Evolutionary conservation across 2,329 filamentous ascomycete species (phyloP).

Genomic region (Cladosporium sp.): DNA sequence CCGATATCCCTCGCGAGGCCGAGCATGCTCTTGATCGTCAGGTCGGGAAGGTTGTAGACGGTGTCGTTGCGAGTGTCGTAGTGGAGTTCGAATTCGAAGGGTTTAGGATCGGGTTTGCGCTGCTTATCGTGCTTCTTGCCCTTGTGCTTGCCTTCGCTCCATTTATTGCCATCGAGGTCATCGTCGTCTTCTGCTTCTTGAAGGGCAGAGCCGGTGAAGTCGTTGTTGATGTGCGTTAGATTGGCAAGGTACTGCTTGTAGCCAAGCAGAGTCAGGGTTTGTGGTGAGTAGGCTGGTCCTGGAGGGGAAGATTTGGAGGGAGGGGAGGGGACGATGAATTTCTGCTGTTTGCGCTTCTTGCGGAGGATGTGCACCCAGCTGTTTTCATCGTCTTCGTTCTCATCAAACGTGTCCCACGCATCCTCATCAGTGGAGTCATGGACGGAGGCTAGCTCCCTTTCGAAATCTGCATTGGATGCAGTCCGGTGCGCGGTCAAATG

Average conservation of each 20-base stretch:
- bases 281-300: slow-evolving; percentile 84
- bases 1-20: slow-evolving; percentile 77
- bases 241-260: slow-evolving; percentile 95
- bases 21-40: slow-evolving; percentile 79
- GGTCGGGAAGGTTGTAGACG: slow-evolving; percentile 69
- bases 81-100: slow-evolving; percentile 74
- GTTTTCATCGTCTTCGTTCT: slow-evolving; percentile 21
- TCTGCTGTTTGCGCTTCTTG: slow-evolving; percentile 49
- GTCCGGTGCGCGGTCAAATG: slow-evolving; percentile 12
- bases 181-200: slow-evolving; percentile 22
- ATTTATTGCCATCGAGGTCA: slow-evolving; percentile 38
- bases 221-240: slow-evolving; percentile 82
- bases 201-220: slow-evolving; percentile 39
- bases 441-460: slow-evolving; percentile 2
- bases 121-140: slow-evolving; percentile 50
- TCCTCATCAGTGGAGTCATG: slow-evolving; percentile 13
- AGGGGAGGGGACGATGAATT: slow-evolving; percentile 57
- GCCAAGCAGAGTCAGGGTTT: slow-evolving; percentile 71
- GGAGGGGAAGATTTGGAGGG: slow-evolving; percentile 70
- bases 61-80: slow-evolving; percentile 79
- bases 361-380: slow-evolving; percentile 41
- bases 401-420: background rate
- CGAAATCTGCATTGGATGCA: background rate
- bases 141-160: slow-evolving; percentile 62
- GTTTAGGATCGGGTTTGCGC: slow-evolving; percentile 54